Conservation (phyloP, 2,329 filamentous ascomycete species). For the Aaosphaeria pasadenensis region DNA sequence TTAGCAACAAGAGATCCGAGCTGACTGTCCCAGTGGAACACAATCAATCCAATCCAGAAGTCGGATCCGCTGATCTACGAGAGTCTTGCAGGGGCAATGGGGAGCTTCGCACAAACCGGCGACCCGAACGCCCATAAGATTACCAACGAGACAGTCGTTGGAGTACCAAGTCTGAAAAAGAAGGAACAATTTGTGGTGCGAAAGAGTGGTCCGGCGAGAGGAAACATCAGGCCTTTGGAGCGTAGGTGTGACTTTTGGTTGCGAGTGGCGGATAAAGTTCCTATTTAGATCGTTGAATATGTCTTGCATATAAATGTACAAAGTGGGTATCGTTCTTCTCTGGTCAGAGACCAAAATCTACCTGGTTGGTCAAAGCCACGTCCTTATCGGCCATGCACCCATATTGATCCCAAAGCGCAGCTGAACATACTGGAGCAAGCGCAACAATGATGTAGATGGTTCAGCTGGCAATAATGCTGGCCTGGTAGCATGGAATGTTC, state of each 20-base stretch:
- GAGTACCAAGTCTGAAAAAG: conserved; percentile 44
- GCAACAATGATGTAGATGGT: too few species aligned
- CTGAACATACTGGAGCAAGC: too few species aligned
- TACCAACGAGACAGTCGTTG: conserved; percentile 42
- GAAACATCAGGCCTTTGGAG: conserved; percentile 39
- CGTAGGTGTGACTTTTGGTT: conserved; percentile 56
- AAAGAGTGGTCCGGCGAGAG: conserved; percentile 44
- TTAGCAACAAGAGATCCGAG: not conserved
- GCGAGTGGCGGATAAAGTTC: conserved; percentile 44
- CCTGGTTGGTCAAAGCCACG: too few species aligned
- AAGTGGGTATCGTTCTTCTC: too few species aligned
- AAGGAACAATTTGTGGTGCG: conserved; percentile 53
- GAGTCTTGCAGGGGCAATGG: conserved; percentile 58
- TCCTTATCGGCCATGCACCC: too few species aligned
- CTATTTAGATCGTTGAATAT: conserved; percentile 33
- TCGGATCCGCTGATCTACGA: conserved; percentile 54
- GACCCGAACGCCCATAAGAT: conserved; percentile 58
- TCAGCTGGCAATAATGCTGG: too few species aligned
- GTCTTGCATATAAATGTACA: too few species aligned
- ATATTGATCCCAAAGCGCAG: too few species aligned
- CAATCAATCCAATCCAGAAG: conserved; percentile 51
- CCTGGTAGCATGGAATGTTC: too few species aligned
- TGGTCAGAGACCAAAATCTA: too few species aligned
- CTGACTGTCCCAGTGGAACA: conserved; percentile 49
- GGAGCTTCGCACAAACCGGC: conserved; percentile 58